Percentiles rank a stretch among this genome's conserved stretches.
These are phyloP conservation scores for Solidago caesia DNA, from an alignment of 129 eudicot genomes.

Conservation along the genomic window DNA sequence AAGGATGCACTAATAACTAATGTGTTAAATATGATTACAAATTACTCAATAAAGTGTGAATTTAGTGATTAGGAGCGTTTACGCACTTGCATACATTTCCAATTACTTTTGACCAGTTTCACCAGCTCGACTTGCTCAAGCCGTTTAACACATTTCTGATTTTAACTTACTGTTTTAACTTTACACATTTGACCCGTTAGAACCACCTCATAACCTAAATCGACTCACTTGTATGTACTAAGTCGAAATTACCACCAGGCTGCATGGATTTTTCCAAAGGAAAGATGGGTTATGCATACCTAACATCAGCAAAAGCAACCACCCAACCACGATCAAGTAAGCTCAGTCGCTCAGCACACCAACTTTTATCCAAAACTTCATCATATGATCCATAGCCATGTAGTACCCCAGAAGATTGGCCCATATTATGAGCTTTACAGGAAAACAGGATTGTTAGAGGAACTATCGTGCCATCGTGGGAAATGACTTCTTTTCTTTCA, in stretches of 20 bases:
- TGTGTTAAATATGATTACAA: not conserved
- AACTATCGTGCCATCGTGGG: constrained; percentile 54
- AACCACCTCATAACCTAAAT: not conserved
- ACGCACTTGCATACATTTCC: not conserved
- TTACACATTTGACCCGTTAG: not conserved
- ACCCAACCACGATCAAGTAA: constrained; percentile 94
- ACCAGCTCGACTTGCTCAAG: too few species aligned
- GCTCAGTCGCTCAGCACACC: constrained; percentile 76
- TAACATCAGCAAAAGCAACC: constrained; percentile 92
- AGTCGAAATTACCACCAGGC: not conserved
- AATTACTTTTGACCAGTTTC: not conserved
- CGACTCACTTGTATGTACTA: not conserved
- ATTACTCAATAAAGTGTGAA: too few species aligned
- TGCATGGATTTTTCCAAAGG: not conserved
- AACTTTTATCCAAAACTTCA: constrained; percentile 70
- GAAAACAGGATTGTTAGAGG: constrained; percentile 78
- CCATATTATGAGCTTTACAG: constrained; percentile 44
- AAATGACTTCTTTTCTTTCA: constrained; percentile 49
- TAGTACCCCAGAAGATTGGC: constrained; percentile 68
- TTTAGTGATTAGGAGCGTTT: not conserved
- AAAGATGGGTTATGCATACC: constrained; percentile 36
- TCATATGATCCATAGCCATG: constrained; percentile 93
- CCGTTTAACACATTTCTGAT: not conserved
- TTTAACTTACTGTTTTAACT: not conserved
- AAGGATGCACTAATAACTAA: not conserved